Evolutionary conservation across 139 green algal species (phyloP).

Genomic region (Spirogloea muscicola): DNA sequence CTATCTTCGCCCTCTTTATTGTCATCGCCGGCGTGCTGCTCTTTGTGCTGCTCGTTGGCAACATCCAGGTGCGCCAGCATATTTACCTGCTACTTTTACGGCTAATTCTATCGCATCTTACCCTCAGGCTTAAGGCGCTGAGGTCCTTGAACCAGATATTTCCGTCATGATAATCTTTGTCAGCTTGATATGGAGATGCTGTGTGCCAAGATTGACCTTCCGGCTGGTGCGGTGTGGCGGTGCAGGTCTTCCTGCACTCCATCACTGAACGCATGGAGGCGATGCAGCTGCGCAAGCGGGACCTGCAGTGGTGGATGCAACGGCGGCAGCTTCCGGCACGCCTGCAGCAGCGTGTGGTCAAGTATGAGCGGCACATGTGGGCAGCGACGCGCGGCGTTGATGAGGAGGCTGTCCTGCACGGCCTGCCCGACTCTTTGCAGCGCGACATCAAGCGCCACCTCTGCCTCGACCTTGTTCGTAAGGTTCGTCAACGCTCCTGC

Average conservation of each 20-base stretch:
- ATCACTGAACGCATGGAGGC: constrained; percentile 5
- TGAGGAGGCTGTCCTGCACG: constrained; percentile 1
- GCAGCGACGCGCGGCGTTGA: constrained; percentile 1
- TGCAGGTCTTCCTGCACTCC: constrained; percentile 13
- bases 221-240: too few species aligned
- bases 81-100: too few species aligned
- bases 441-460: constrained; percentile 9
- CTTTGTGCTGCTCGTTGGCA: constrained; percentile 2
- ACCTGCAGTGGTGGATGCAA: constrained; percentile 26
- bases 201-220: too few species aligned
- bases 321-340: constrained; percentile 3
- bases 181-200: too few species aligned
- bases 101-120: too few species aligned
- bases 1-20: constrained; percentile 9
- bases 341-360: constrained; percentile 18
- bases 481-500: too few species aligned
- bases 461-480: constrained; percentile 1
- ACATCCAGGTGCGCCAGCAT: constrained; percentile 8
- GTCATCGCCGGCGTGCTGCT: constrained; percentile 16
- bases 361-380: neutral
- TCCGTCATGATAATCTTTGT: too few species aligned
- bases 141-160: too few species aligned
- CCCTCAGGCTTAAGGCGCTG: too few species aligned
- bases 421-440: neutral
- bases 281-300: neutral